Base-by-base conservation (phyloP, 331 rosid genomes). In the Quercus lobata region DNA sequence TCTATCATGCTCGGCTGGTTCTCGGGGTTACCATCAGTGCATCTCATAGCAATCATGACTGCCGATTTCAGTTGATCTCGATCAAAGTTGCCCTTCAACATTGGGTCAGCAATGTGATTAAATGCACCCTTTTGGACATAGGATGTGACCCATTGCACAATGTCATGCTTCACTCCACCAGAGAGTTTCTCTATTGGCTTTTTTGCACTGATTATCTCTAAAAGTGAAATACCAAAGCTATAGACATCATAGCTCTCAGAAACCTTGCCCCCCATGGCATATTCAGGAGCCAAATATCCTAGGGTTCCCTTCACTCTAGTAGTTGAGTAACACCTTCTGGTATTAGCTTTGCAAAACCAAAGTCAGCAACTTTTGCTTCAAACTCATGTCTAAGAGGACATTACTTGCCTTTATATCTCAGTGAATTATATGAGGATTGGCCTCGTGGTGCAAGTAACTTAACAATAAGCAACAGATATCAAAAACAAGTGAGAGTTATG, bases 191-290 rank as follows among this genome's bases (percentile, higher is more conserved):
- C 97, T 30, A 95, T 85, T 1, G 98, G 97, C 80, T 89, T 91
- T 80, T 86, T 88, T 2, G 90, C 97, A 62, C 97, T 89, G 1
- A 85, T 71, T 24, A 95, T 90, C 65, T 95, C 97, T 58, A 95
- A 27, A 54, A 95, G 91, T 72, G 91, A 76, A 75, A 92, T 90
- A 30, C 97, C 98, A 80, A 91, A 95, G 81, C 98, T 92, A 41
- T 90, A 95, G n/a, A 95, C 97, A 74, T 95, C 97, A 29, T 97
- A 95, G 8, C 97, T 86, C 80, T 84, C 96, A 0, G 97, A 87
- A 69, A 95, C 97, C 52, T 92, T 92, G 0, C 97, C 94, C 98
- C 96, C 92, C 96, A 95, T 92, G 18, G 98, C 98, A 17, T 95
- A 95, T 73, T 95, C 97, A 3, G 97, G 98, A 10, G 97, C 97